Conservation (phyloP, 1,139 yeast genomes). For the Debaryomycetaceae sp. region DNA sequence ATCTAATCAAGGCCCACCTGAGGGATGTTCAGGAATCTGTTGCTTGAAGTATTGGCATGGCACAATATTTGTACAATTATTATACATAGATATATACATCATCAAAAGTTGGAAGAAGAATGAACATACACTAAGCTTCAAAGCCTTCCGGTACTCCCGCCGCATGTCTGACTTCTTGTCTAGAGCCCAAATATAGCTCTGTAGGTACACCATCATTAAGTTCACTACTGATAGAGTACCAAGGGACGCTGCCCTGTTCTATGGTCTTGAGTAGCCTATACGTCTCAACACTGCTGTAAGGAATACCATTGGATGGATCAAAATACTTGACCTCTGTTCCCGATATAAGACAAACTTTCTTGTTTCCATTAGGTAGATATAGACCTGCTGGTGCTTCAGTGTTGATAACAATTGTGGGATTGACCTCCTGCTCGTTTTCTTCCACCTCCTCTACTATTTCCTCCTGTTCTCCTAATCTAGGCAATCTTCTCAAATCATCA, state of each 20-base stretch:
- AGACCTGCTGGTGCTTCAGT: slow-evolving; percentile 77
- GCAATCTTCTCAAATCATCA: slow-evolving; percentile 53
- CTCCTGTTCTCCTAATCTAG: slow-evolving; percentile 62
- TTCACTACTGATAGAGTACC: slow-evolving; percentile 52
- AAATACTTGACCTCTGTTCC: slow-evolving; percentile 80
- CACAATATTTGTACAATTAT: not conserved
- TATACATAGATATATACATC: slow-evolving; percentile 3
- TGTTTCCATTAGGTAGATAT: slow-evolving; percentile 65
- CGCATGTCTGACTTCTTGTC: slow-evolving; percentile 60
- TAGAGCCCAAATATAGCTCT: slow-evolving; percentile 52
- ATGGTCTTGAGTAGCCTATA: slow-evolving; percentile 66
- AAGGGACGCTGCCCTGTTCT: slow-evolving; percentile 62
- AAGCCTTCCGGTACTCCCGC: slow-evolving; percentile 90
- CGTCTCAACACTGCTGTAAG: slow-evolving; percentile 80
- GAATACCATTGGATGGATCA: slow-evolving; percentile 84
- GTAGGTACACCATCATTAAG: slow-evolving; percentile 60
- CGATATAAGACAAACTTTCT: slow-evolving; percentile 69
- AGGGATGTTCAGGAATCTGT: slow-evolving; percentile 43
- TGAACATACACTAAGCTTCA: slow-evolving; percentile 21
- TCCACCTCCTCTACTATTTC: slow-evolving; percentile 44
- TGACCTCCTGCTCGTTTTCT: slow-evolving; percentile 37
- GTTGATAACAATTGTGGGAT: slow-evolving; percentile 45
- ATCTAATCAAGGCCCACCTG: slow-evolving; percentile 58
- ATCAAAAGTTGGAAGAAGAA: not conserved
- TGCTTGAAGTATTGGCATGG: slow-evolving; percentile 22